A percentile compares a stretch with the other conserved stretches of the same genome.
These are phyloP conservation scores for Ogataea trehalophila DNA, from an alignment of 805 yeast species.

Conservation along the genomic window DNA sequence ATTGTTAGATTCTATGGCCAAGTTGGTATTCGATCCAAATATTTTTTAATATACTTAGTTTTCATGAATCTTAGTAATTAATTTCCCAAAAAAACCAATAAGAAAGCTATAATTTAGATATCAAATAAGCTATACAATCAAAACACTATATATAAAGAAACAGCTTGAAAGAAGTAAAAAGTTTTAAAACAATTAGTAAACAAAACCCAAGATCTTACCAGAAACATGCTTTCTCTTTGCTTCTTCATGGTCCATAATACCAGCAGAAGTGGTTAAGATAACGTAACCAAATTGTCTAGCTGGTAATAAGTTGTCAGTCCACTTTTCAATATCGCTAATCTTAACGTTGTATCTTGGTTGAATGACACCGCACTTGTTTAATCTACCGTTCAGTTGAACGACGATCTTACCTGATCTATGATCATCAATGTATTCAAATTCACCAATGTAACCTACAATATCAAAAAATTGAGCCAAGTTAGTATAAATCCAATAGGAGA, in stretches of 20 bases:
- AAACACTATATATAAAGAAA: too few species aligned
- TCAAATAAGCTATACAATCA: too few species aligned
- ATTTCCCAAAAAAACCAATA: too few species aligned
- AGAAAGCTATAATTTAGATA: too few species aligned
- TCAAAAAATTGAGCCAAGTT: background rate
- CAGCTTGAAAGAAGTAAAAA: too few species aligned
- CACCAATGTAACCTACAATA: slow-evolving; percentile 76
- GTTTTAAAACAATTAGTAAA: slow-evolving; percentile 51
- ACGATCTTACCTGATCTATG: slow-evolving; percentile 99
- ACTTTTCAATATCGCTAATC: slow-evolving; percentile 92
- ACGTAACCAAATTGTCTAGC: slow-evolving; percentile 99
- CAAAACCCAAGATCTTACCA: slow-evolving; percentile 98
- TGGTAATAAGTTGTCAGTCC: slow-evolving; percentile 98
- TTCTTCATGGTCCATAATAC: slow-evolving; percentile 99
- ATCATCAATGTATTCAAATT: slow-evolving; percentile 97
- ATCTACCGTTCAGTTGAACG: slow-evolving; percentile 95
- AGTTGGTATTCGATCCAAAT: too few species aligned
- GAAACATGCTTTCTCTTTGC: slow-evolving; percentile 99
- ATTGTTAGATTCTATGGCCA: too few species aligned
- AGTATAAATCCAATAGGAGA: slow-evolving; percentile 22
- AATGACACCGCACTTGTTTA: slow-evolving; percentile 98
- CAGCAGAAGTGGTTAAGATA: slow-evolving; percentile 97
- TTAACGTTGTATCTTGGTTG: slow-evolving; percentile 98
- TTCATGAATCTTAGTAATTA: too few species aligned
- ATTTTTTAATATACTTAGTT: too few species aligned